phyloP scores from a whole-genome alignment of 176 grass and related monocot species.

The Phoenix roebelenii region DNA sequence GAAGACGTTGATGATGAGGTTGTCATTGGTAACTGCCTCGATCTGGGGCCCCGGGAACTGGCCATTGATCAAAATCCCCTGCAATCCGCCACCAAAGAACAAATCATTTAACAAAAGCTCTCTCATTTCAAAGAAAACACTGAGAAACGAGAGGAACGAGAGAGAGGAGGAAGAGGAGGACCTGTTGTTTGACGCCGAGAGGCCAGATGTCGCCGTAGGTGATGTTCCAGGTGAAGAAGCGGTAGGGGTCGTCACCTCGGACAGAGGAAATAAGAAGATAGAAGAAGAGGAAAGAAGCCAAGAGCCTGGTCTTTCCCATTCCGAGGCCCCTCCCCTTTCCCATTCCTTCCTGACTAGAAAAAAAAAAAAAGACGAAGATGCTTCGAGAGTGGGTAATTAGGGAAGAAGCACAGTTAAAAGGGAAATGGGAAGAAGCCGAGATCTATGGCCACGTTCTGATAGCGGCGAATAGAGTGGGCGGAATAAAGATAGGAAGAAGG shows the following conservation, averaged over 20 bases:
- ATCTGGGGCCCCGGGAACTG: slow-evolving; percentile 92
- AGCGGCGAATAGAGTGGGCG: too few species aligned
- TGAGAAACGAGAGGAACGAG: background rate
- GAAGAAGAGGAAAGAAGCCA: background rate
- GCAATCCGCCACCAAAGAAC: background rate
- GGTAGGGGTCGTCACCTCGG: slow-evolving; percentile 53
- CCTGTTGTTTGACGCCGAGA: slow-evolving; percentile 83
- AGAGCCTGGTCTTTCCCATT: too few species aligned
- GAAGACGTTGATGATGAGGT: slow-evolving; percentile 83
- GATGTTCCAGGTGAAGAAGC: slow-evolving; percentile 87
- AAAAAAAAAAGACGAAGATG: too few species aligned
- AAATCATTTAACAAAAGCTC: background rate
- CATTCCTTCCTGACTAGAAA: too few species aligned
- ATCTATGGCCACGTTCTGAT: too few species aligned
- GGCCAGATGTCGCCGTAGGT: slow-evolving; percentile 77
- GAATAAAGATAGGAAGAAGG: too few species aligned
- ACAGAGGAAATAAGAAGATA: background rate
- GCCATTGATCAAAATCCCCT: slow-evolving; percentile 87
- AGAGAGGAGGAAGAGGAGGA: background rate
- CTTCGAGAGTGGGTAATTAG: too few species aligned
- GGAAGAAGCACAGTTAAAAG: too few species aligned
- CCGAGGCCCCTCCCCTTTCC: too few species aligned
- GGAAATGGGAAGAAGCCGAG: too few species aligned
- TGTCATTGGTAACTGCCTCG: slow-evolving; percentile 89
- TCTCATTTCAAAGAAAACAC: background rate